These are phyloP conservation scores for Aspergillus texensis DNA, from an alignment of 2,329 filamentous ascomycete species.

Conservation along the genomic window DNA sequence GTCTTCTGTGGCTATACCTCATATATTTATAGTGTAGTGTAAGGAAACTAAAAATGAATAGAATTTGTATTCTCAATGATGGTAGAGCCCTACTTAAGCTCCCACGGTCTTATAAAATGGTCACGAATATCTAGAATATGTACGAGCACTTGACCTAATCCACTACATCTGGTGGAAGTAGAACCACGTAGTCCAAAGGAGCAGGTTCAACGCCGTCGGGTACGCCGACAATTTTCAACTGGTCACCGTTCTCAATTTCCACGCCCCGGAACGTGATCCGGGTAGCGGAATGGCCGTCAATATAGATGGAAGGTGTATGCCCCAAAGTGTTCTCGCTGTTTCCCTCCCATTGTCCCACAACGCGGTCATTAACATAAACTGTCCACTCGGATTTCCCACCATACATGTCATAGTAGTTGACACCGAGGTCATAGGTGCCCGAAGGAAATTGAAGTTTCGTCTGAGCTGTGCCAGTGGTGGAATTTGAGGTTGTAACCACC, in stretches of 20 bases:
- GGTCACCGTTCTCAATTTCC: slow-evolving; percentile 53
- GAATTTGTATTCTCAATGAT: no score
- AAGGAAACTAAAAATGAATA: no score
- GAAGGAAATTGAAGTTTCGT: slow-evolving; percentile 51
- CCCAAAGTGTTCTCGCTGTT: slow-evolving; percentile 63
- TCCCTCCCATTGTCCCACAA: slow-evolving; percentile 62
- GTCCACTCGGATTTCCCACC: slow-evolving; percentile 61
- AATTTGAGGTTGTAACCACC: slow-evolving; percentile 59
- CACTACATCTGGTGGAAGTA: slow-evolving; percentile 61
- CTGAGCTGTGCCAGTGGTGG: slow-evolving; percentile 53
- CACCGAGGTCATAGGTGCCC: slow-evolving; percentile 64
- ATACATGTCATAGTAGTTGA: slow-evolving; percentile 68
- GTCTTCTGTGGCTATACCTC: no score
- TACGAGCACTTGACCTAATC: slow-evolving; percentile 45
- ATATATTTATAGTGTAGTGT: no score
- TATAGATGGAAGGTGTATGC: slow-evolving; percentile 58
- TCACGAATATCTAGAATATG: no score
- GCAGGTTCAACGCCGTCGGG: slow-evolving; percentile 65
- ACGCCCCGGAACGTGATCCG: slow-evolving; percentile 62
- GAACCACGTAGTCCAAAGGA: slow-evolving; percentile 67
- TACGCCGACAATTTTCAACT: slow-evolving; percentile 58
- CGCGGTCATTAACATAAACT: slow-evolving; percentile 55
- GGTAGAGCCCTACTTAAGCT: no score
- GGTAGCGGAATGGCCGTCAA: slow-evolving; percentile 68
- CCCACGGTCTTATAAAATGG: no score